These are phyloP conservation scores for Shiraia bambusicola DNA, from an alignment of 2,329 filamentous ascomycete genomes.

Conservation along the genomic window DNA sequence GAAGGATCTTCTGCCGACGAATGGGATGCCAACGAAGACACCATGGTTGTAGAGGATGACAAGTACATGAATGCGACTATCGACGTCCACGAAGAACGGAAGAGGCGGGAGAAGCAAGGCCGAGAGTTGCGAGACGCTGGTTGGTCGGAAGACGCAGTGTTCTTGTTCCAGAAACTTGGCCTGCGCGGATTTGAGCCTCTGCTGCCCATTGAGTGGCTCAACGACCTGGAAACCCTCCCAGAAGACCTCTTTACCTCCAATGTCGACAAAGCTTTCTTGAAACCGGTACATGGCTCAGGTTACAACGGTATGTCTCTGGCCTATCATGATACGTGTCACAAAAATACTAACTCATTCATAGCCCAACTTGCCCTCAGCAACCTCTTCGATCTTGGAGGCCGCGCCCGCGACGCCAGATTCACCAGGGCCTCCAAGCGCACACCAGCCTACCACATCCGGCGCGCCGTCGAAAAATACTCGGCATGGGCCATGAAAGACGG, in stretches of 20 bases:
- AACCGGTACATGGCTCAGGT: constrained; percentile 45
- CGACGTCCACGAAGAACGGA: constrained; percentile 27
- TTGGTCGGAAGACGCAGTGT: constrained; percentile 56
- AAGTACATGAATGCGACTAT: constrained; percentile 27
- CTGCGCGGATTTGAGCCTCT: constrained; percentile 60
- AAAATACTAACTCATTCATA: constrained; percentile 20
- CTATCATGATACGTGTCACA: background rate
- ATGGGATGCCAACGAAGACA: constrained; percentile 43
- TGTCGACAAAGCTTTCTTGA: constrained; percentile 50
- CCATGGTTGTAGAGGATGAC: constrained; percentile 37
- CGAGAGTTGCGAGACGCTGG: constrained; percentile 45
- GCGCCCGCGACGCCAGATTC: constrained; percentile 53
- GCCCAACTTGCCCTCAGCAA: constrained; percentile 54
- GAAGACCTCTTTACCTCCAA: constrained; percentile 53
- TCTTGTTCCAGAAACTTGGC: constrained; percentile 55
- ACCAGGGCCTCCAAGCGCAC: constrained; percentile 40
- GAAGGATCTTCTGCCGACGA: constrained; percentile 18
- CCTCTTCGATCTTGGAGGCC: constrained; percentile 54
- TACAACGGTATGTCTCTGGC: constrained; percentile 46
- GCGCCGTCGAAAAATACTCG: constrained; percentile 51
- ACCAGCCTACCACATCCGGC: constrained; percentile 44
- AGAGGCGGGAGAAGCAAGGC: constrained; percentile 28
- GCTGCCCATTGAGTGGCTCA: constrained; percentile 53
- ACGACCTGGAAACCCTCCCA: constrained; percentile 58
- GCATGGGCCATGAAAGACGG: constrained; percentile 57